Evolutionary conservation across 1,139 yeast genomes (phyloP).

Genomic region (Entelexis sorbosivorans): DNA sequence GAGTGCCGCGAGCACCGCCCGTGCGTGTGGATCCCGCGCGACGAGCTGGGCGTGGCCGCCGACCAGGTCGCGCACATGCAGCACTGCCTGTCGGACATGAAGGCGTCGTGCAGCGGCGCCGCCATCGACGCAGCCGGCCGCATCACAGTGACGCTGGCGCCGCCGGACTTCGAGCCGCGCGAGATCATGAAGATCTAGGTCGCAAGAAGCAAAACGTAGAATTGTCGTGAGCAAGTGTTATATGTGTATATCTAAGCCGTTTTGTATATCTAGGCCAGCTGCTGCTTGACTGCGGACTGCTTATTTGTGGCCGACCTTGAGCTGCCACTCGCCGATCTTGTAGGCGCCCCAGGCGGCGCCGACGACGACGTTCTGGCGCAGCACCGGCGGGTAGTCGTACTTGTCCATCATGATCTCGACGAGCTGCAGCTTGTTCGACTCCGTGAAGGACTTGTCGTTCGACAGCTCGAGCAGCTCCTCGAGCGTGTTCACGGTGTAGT

Average conservation of each 20-base stretch:
- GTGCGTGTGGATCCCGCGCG: constrained; percentile 31
- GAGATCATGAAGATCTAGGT: constrained; percentile 10
- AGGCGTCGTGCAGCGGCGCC: constrained; percentile 25
- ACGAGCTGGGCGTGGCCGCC: constrained; percentile 28
- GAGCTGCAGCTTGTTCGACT: constrained; percentile 37
- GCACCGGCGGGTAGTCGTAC: constrained; percentile 48
- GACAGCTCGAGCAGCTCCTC: constrained; percentile 32
- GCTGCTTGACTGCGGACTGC: background rate
- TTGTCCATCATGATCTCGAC: constrained; percentile 50
- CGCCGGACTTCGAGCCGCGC: constrained; percentile 24
- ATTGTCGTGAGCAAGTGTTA: background rate
- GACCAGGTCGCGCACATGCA: constrained; percentile 28
- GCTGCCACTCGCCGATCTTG: constrained; percentile 20
- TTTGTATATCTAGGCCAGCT: background rate
- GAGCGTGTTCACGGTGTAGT: constrained; percentile 30
- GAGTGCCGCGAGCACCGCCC: constrained; percentile 27
- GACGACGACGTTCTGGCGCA: constrained; percentile 19
- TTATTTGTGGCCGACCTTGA: constrained; percentile 14
- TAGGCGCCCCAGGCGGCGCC: constrained; percentile 18
- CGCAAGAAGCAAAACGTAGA: background rate
- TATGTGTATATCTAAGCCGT: background rate
- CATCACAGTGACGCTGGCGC: constrained; percentile 20
- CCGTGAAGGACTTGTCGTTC: constrained; percentile 29
- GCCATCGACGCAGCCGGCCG: constrained; percentile 16
- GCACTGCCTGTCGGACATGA: constrained; percentile 24